Evolutionary conservation across 1,139 yeast species (phyloP).

Genomic region (Pichia sp.): DNA sequence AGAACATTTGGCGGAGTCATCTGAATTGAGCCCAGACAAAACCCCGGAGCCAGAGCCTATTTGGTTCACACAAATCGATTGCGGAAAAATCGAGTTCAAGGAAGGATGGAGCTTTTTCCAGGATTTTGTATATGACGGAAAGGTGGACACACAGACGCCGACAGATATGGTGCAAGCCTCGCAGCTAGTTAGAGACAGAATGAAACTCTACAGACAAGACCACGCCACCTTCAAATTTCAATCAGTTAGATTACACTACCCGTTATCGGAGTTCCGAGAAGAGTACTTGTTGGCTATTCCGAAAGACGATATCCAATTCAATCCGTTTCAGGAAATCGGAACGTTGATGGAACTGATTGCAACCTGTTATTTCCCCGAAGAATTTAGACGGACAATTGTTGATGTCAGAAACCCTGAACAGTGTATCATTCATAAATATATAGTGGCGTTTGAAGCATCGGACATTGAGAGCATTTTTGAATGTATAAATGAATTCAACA

Average conservation of each 20-base stretch:
- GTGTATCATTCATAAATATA: slow-evolving; percentile 38
- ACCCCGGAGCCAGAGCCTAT: slow-evolving; percentile 7
- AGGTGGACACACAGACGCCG: slow-evolving; percentile 7
- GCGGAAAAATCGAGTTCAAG: slow-evolving; percentile 17
- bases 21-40: background rate
- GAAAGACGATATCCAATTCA: slow-evolving; percentile 44
- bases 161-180: slow-evolving; percentile 12
- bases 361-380: slow-evolving; percentile 34
- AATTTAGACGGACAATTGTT: slow-evolving; percentile 32
- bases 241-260: slow-evolving; percentile 26
- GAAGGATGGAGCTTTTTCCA: slow-evolving; percentile 15
- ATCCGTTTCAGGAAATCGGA: slow-evolving; percentile 69
- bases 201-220: slow-evolving; percentile 12
- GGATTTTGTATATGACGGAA: slow-evolving; percentile 13
- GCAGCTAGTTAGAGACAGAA: slow-evolving; percentile 18
- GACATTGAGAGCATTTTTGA: slow-evolving; percentile 28
- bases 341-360: slow-evolving; percentile 45
- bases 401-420: slow-evolving; percentile 30
- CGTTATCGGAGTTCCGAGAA: slow-evolving; percentile 30
- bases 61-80: slow-evolving; percentile 27
- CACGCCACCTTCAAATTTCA: slow-evolving; percentile 19
- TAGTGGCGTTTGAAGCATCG: slow-evolving; percentile 32
- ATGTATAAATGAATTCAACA: slow-evolving; percentile 35
- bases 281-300: slow-evolving; percentile 28
- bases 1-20: background rate